Evolutionary conservation across 2,329 filamentous ascomycete species (phyloP).

Genomic region (Fusarium anguioides): DNA sequence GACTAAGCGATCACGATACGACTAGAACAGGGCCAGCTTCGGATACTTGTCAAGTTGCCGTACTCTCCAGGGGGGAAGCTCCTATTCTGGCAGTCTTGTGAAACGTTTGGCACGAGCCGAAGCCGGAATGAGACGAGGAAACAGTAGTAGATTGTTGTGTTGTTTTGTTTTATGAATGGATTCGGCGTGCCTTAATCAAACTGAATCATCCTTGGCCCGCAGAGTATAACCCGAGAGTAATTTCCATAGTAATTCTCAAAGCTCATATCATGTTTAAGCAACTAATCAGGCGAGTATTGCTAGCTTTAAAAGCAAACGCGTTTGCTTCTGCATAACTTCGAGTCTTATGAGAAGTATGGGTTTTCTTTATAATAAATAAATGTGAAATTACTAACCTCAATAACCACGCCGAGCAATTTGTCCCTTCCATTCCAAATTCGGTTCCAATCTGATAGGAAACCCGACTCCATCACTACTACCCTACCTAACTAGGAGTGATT

Average conservation of each 20-base stretch:
- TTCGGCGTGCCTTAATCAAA: slow-evolving; percentile 15
- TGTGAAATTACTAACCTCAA: no score
- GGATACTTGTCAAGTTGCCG: slow-evolving; percentile 24
- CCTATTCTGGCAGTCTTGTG: slow-evolving; percentile 36
- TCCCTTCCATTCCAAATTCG: no score
- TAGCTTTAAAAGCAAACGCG: not conserved
- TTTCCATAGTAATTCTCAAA: slow-evolving; percentile 8
- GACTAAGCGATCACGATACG: slow-evolving; percentile 30
- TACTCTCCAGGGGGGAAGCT: slow-evolving; percentile 21
- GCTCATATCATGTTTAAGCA: slow-evolving; percentile 11
- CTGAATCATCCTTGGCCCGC: not conserved
- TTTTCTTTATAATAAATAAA: not conserved
- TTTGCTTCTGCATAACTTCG: not conserved
- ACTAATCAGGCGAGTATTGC: not conserved
- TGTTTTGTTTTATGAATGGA: not conserved
- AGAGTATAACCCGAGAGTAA: slow-evolving; percentile 6
- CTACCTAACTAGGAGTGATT: no score
- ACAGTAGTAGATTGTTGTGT: slow-evolving; percentile 22
- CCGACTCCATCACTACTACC: no score
- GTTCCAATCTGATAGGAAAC: no score
- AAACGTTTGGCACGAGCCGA: slow-evolving; percentile 25
- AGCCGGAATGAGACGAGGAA: slow-evolving; percentile 17
- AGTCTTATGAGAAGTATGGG: no score
- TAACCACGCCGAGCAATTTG: no score
- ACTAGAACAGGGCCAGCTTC: slow-evolving; percentile 25